These are phyloP conservation scores for Solanum lignicaule DNA, from an alignment of 257 asterid species.

Conservation along the genomic window DNA sequence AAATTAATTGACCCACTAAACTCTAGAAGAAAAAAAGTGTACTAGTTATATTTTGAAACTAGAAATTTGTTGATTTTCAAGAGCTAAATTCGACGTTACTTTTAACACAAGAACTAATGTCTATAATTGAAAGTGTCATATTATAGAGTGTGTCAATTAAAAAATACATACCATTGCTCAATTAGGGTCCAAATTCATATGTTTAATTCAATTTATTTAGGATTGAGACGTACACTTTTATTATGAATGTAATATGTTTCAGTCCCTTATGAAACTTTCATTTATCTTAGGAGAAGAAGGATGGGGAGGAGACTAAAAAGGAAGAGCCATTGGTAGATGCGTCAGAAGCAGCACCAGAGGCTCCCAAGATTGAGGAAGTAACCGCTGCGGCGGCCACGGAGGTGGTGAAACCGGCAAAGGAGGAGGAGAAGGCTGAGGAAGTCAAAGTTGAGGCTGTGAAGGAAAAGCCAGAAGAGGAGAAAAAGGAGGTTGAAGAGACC, in stretches of 20 bases:
- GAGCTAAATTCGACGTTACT: neutral
- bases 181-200: neutral
- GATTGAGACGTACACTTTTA: neutral
- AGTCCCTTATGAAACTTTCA: neutral
- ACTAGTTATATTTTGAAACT: neutral
- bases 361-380: conserved; percentile 26
- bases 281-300: conserved; percentile 33
- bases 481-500: conserved; percentile 5
- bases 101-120: neutral
- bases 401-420: conserved; percentile 11
- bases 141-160: neutral
- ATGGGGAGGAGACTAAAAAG: conserved; percentile 23
- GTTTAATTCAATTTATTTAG: neutral
- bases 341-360: conserved; percentile 28
- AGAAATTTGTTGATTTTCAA: neutral
- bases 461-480: neutral
- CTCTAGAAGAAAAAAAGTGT: neutral
- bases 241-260: neutral
- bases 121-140: neutral
- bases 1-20: neutral
- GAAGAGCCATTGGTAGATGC: conserved; percentile 33
- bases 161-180: neutral
- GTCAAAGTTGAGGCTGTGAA: conserved; percentile 14
- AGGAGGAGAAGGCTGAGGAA: conserved; percentile 12
- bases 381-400: neutral